Base-by-base conservation (phyloP, 164 flowering plant genomes). In the Chloranthus sessilifolius region DNA sequence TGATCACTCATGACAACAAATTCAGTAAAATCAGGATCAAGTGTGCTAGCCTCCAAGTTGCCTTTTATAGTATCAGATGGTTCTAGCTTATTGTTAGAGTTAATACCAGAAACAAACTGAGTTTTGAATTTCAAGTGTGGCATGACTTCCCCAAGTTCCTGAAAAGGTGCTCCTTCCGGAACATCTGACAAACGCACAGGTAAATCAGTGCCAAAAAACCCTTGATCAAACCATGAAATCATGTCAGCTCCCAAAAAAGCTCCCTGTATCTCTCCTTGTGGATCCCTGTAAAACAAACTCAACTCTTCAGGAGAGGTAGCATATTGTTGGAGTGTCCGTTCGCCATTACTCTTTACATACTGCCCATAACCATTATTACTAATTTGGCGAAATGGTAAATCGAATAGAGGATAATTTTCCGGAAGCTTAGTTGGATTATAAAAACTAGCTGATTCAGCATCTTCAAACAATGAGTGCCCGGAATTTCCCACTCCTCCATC, bases 251-350 rank as follows among this genome's bases (percentile, higher is more conserved):
- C 96, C 46, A 83, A 64, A 60, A 78, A 91, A 20, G 98, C 96
- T 3, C 98, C 98, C 70, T 91, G 98, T 27, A 75, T 76, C 19
- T 65, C 83, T 31, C 98, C 98, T 61, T 81, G 95, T 53, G 98
- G 98, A 73, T 91, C 98, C 58, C 73, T 64, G 59, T 91, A 91
- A 49, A 44, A 80, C 56, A 91, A 69, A 63, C 77, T 80, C 33
- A 82, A 51, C 35, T 91, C 95, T 68, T 88, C 96, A 9, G 76
- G 77, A 25, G 59, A 58, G n/a, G 41, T 47, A 43, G 50, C 59
- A 38, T 56, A 66, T 46, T 58, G 78, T 10, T 40, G n/a, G 3
- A 37, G 49, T 49, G 62, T 65, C 29, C 24, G 47, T 24, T 55
- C 68, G 19, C 22, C 51, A 17, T 55, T 61, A 39, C 47, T 51